Conservation (phyloP, 2,329 filamentous ascomycete species). For the Fusarium heterosporum region DNA sequence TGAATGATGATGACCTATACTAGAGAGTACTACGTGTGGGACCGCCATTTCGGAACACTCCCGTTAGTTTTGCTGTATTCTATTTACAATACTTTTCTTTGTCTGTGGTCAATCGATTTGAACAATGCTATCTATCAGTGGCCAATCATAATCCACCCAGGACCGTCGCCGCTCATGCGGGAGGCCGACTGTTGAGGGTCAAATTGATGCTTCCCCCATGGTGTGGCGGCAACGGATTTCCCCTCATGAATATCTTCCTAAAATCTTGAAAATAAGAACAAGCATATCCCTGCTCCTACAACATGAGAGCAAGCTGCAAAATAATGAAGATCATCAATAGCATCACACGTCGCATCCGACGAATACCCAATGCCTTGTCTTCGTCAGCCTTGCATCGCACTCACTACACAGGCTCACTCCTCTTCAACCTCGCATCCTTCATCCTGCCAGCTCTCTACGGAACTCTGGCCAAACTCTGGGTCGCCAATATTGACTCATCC, state of each 20-base stretch:
- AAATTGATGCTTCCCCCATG: not conserved
- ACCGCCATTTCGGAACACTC: no score
- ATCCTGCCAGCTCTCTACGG: constrained; percentile 74
- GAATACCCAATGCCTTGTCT: not conserved
- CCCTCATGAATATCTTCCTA: no score
- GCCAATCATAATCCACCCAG: no score
- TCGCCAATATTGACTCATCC: constrained; percentile 73
- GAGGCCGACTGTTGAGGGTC: constrained; percentile 24
- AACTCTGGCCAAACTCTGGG: constrained; percentile 77
- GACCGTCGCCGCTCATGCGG: constrained; percentile 1
- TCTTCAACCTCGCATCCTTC: constrained; percentile 73
- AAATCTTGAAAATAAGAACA: accelerated
- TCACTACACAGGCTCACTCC: constrained; percentile 65
- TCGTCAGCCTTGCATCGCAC: constrained; percentile 32
- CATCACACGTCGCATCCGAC: not conserved
- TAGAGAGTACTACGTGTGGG: no score
- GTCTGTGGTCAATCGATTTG: no score
- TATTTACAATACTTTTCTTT: no score
- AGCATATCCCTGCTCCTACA: not conserved
- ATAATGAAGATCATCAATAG: constrained; percentile 12
- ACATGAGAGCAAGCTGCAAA: accelerated
- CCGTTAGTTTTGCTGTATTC: no score
- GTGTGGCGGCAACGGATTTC: not conserved
- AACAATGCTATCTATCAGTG: no score
- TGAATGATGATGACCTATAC: no score